Evolutionary conservation across 306 rosid genomes (phyloP).

Genomic region (Pterocarpus santalinus): DNA sequence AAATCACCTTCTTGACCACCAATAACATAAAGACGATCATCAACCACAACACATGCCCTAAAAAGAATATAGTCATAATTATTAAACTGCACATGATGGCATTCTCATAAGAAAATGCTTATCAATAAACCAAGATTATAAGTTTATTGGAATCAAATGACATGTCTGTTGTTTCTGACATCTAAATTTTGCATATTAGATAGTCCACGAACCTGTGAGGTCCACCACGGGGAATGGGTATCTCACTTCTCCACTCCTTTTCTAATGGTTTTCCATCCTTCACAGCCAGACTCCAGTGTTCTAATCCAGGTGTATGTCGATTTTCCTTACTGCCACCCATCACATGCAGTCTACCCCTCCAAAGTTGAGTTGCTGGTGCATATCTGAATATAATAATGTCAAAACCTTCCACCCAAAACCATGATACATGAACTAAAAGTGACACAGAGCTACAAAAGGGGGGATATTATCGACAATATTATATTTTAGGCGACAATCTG

Average conservation of each 20-base stretch:
- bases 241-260: conserved; percentile 79
- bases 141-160: conserved; percentile 4
- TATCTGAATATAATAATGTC: conserved; percentile 63
- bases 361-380: conserved; percentile 96
- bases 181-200: conserved; percentile 14
- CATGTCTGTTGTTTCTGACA: neutral
- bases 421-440: neutral
- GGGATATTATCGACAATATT: neutral
- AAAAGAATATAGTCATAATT: conserved; percentile 36
- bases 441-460: conserved; percentile 12
- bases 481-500: conserved; percentile 9
- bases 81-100: conserved; percentile 31
- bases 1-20: conserved; percentile 99
- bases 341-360: conserved; percentile 98
- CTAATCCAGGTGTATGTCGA: conserved; percentile 90
- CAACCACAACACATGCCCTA: conserved; percentile 82
- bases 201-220: conserved; percentile 81
- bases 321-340: conserved; percentile 99
- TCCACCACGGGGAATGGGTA: conserved; percentile 95
- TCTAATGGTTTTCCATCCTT: conserved; percentile 85
- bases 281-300: conserved; percentile 96
- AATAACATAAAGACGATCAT: conserved; percentile 81
- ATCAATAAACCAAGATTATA: conserved; percentile 22
- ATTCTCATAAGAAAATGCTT: conserved; percentile 42
- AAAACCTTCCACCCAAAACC: conserved; percentile 18